Evolutionary conservation across 495 filamentous ascomycete species (phyloP), one percentile per base, ranked within the genome.

Genomic region (Hyaloscypha variabilis): DNA sequence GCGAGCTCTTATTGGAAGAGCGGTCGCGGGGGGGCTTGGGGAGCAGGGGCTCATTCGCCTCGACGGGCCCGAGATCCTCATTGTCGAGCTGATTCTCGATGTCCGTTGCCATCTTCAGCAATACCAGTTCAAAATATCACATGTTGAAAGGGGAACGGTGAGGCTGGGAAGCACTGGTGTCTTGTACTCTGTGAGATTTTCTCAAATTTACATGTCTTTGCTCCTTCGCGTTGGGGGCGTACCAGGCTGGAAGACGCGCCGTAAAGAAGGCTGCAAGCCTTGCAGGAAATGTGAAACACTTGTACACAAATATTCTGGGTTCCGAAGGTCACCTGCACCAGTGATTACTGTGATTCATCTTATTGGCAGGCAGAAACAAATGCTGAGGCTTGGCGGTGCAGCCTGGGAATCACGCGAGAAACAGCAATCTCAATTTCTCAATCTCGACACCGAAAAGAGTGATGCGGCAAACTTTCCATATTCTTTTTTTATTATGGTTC

Each of bases 1-100:
- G 49, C 5, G 23, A 11, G 39, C 26, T 52, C 39, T 46, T 46
- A 46, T 46, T 46, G 39, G 39, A 46, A 19, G 39, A 46, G 39
- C 30, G 61, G 28, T 14, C 66, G 21, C 31, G 34, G 19, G 23
- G 17, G 13, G 6, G 66, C 13, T 36, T 54, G 1, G 56, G 31
- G 23, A 68, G 66, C 4, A 68, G 60, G 19, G 62, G 56, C 10
- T 50, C 62, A n/a, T 23, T 59, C 14, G 46, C 11, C 19, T 67
- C 58, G 17, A 30, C n/a, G 10, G 11, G 30, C 21, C 25, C 39
- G 4, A 46, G 13, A 17, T 46, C 39, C 39, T 46, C 39, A 46
- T 19, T 46, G 39, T 46, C 39, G 39, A 46, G 39, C 17, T 46
- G 39, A 46, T 46, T 46, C 39, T 46, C 39, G 17, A 46, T 19